Evolutionary conservation across 371 early-diverging fungal species (phyloP).

Genomic region (Zychaea mexicana): DNA sequence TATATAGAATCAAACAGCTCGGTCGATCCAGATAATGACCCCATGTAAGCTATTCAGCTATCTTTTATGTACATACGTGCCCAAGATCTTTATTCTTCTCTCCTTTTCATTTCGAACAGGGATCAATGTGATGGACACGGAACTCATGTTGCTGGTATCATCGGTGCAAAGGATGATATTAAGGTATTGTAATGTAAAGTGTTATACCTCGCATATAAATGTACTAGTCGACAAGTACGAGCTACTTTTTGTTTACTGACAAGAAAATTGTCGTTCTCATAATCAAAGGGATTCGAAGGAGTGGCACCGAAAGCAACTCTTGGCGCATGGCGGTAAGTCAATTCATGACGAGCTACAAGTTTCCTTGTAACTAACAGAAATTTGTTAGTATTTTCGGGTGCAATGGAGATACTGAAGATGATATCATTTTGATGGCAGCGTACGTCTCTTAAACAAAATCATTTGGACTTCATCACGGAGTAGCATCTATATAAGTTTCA

Average conservation of each 20-base stretch:
- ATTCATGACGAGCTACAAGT: background rate
- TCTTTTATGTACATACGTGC: too few relatives aligned
- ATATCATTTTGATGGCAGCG: conserved; percentile 34
- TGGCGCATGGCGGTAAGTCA: conserved; percentile 30
- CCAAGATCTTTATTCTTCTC: too few relatives aligned
- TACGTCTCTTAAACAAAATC: conserved; percentile 4
- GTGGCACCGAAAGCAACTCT: conserved; percentile 28
- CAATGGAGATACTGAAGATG: conserved; percentile 26
- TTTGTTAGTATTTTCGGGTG: conserved; percentile 27
- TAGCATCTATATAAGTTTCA: background rate
- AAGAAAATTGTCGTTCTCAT: too few relatives aligned
- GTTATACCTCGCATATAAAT: too few relatives aligned
- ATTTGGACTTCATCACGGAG: background rate
- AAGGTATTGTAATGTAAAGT: too few relatives aligned
- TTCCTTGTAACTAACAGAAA: background rate
- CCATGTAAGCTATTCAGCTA: conserved; percentile 17
- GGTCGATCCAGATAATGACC: conserved; percentile 25
- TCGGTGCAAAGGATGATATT: conserved; percentile 52
- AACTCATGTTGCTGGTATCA: conserved; percentile 67
- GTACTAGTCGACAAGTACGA: too few relatives aligned
- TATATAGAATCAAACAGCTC: background rate
- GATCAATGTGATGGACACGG: conserved; percentile 48
- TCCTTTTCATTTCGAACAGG: conserved; percentile 1
- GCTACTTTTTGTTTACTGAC: too few relatives aligned
- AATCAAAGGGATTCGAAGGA: conserved; percentile 34